A percentile compares a stretch with the other conserved stretches of the same genome.
Conservation (phyloP, 2,329 filamentous ascomycete species). For the Aureobasidium sp. region DNA sequence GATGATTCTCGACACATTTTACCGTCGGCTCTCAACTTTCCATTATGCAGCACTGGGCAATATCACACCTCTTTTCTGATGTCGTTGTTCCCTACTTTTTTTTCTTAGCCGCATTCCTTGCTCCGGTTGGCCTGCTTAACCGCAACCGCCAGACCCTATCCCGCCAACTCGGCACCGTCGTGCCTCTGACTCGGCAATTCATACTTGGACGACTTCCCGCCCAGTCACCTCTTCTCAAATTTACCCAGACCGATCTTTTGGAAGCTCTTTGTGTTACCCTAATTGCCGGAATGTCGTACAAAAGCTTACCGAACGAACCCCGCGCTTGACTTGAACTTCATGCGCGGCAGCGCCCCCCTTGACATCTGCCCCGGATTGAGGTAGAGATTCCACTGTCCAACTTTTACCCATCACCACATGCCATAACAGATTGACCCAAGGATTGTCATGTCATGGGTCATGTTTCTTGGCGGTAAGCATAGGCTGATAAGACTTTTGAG, state of each 20-base stretch:
- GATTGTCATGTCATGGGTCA: not conserved
- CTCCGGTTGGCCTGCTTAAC: conserved; percentile 13
- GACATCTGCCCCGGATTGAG: conserved; percentile 1
- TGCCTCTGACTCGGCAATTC: conserved; percentile 8
- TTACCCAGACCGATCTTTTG: conserved; percentile 3
- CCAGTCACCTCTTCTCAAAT: not conserved
- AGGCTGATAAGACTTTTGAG: not conserved
- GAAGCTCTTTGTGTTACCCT: not conserved
- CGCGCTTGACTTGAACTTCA: not conserved
- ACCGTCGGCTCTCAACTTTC: not conserved
- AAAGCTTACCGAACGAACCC: not conserved
- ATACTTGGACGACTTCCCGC: not conserved
- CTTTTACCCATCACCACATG: not conserved
- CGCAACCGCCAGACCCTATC: conserved; percentile 8
- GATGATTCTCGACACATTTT: not conserved
- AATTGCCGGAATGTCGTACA: conserved; percentile 9
- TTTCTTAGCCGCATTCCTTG: conserved; percentile 2
- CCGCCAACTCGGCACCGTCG: conserved; percentile 5
- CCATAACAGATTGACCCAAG: not conserved
- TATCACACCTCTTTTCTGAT: not conserved
- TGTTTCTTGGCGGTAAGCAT: not conserved
- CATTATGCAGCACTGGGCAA: not conserved
- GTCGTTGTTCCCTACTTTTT: not conserved
- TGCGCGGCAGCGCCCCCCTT: not conserved
- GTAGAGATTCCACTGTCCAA: not conserved